A percentile compares a stretch with the other conserved stretches of the same genome.
phyloP scores from a whole-genome alignment of 1,284 basidiomycete genomes.

The Ceratobasidium sp. region DNA sequence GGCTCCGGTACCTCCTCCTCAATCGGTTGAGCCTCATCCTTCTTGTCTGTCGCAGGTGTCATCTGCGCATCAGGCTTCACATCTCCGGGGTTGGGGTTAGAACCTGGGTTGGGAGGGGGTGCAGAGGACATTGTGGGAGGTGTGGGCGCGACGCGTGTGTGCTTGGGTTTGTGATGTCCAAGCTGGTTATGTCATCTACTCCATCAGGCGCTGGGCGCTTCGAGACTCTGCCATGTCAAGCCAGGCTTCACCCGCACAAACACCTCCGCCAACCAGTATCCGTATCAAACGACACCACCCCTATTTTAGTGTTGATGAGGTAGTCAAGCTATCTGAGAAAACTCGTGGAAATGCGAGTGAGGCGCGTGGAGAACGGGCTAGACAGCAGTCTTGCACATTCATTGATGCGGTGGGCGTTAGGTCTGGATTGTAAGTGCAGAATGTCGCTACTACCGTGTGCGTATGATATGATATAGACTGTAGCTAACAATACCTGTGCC shows the following conservation, averaged over 20 bases:
- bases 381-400: conserved; percentile 90
- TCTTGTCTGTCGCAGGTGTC: conserved; percentile 59
- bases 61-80: conserved; percentile 49
- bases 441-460: background rate
- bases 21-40: conserved; percentile 54
- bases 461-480: no score
- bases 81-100: conserved; percentile 57
- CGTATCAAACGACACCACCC: conserved; percentile 65
- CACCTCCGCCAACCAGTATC: conserved; percentile 26
- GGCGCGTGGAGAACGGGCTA: conserved; percentile 81
- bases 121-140: conserved; percentile 44
- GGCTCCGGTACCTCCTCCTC: conserved; percentile 79
- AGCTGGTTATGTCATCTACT: background rate
- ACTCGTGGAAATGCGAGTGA: conserved; percentile 86
- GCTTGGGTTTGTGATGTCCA: conserved; percentile 26
- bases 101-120: conserved; percentile 67
- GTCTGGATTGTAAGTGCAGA: conserved; percentile 87
- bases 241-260: conserved; percentile 43
- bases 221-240: conserved; percentile 22
- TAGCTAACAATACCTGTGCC: conserved; percentile 20
- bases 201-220: conserved; percentile 2
- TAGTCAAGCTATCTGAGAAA: conserved; percentile 82
- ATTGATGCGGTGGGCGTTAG: conserved; percentile 88
- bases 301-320: conserved; percentile 85
- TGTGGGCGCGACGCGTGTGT: conserved; percentile 43